A percentile compares a stretch with the other conserved stretches of the same genome.
Conservation (phyloP, 2,329 filamentous ascomycete genomes). For the Trichoderma lentiforme region DNA sequence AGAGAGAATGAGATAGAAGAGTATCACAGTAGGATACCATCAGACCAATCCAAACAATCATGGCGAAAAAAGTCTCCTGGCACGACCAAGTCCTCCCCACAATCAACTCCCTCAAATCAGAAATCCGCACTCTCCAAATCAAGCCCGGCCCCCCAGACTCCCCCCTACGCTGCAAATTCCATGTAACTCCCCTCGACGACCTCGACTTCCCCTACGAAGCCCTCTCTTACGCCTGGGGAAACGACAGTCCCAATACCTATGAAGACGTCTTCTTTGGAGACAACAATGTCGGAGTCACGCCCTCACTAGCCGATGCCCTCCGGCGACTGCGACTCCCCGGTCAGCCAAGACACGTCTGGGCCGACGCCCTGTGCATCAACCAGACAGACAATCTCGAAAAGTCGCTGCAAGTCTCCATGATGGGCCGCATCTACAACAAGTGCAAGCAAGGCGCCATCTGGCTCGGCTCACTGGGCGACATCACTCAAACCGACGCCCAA, state of each 20-base stretch:
- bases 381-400: background rate
- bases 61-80: constrained; percentile 7
- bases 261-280: constrained; percentile 1
- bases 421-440: constrained; percentile 4
- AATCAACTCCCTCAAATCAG: background rate
- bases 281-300: background rate
- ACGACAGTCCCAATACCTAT: background rate
- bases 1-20: background rate
- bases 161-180: background rate
- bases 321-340: background rate
- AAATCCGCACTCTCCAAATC: background rate
- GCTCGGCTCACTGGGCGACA: background rate
- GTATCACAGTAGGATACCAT: background rate
- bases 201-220: background rate
- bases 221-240: constrained; percentile 9
- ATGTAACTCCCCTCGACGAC: background rate
- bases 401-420: constrained; percentile 2
- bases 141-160: background rate
- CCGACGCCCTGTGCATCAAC: constrained; percentile 9
- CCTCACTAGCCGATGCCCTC: background rate
- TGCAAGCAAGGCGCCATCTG: constrained; percentile 4
- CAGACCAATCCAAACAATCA: background rate
- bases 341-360: background rate
- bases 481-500: background rate
- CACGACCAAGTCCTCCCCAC: background rate